These are phyloP conservation scores for Rhizopogon roseolus DNA, from an alignment of 768 basidiomycete genomes.

Conservation along the genomic window DNA sequence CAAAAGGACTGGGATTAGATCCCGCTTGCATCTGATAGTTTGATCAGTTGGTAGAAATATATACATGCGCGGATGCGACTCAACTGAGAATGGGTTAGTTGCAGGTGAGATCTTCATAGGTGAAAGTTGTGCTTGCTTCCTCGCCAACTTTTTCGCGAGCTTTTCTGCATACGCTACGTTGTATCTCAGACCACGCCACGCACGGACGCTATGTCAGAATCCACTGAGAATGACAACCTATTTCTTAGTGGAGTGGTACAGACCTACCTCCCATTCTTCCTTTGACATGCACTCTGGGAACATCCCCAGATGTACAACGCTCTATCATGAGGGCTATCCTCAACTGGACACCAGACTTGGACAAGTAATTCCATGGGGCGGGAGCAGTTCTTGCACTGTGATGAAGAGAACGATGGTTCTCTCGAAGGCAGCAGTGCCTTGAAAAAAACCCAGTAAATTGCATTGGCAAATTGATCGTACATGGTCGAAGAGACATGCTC, in stretches of 20 bases:
- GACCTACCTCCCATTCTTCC: slow-evolving; percentile 73
- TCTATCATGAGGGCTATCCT: slow-evolving; percentile 80
- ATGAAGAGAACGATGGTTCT: slow-evolving; percentile 59
- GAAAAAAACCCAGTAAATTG: slow-evolving; percentile 35
- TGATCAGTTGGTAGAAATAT: background rate
- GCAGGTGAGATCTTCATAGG: slow-evolving; percentile 30
- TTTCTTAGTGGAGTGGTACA: background rate
- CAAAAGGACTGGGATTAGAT: slow-evolving; percentile 34
- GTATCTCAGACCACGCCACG: slow-evolving; percentile 71
- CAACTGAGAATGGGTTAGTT: slow-evolving; percentile 68
- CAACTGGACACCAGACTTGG: slow-evolving; percentile 89
- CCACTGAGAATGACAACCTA: slow-evolving; percentile 10
- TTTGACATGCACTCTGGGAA: slow-evolving; percentile 62
- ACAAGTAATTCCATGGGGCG: slow-evolving; percentile 76
- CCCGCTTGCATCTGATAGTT: slow-evolving; percentile 20
- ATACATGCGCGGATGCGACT: slow-evolving; percentile 16
- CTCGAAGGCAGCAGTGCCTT: slow-evolving; percentile 71
- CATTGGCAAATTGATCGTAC: slow-evolving; percentile 43
- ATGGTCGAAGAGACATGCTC: slow-evolving; percentile 44
- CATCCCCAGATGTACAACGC: slow-evolving; percentile 87
- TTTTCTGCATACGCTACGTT: slow-evolving; percentile 75
- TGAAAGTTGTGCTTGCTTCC: slow-evolving; percentile 31
- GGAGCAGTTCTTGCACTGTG: slow-evolving; percentile 67
- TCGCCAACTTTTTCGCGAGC: slow-evolving; percentile 51
- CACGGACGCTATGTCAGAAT: slow-evolving; percentile 54